These are phyloP conservation scores for Pseudotulostoma volvatum DNA, from an alignment of 495 filamentous ascomycete species.

Conservation along the genomic window DNA sequence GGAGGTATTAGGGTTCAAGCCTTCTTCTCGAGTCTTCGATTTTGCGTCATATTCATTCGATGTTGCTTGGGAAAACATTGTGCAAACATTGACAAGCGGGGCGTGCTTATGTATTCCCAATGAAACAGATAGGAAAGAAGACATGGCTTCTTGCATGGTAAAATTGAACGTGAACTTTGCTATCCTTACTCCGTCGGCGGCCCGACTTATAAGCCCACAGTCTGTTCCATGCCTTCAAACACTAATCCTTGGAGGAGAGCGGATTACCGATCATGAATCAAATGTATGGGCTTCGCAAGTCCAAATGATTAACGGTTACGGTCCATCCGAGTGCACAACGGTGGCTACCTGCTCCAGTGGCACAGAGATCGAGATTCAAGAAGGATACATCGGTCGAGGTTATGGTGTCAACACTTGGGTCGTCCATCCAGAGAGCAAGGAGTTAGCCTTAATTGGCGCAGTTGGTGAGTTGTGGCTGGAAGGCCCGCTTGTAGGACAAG, in stretches of 20 bases:
- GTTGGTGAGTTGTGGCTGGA: conserved; percentile 9
- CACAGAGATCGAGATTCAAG: too few species aligned
- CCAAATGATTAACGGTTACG: conserved; percentile 26
- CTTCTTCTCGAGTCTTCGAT: conserved; percentile 20
- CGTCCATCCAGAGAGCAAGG: too few species aligned
- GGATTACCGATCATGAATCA: conserved; percentile 19
- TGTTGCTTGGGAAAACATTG: conserved; percentile 28
- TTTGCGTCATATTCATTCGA: conserved; percentile 34
- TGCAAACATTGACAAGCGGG: conserved; percentile 25
- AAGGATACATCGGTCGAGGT: conserved; percentile 21
- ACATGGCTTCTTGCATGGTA: conserved; percentile 31
- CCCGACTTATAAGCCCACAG: conserved; percentile 12
- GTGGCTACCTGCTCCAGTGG: too few species aligned
- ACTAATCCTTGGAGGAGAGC: conserved; percentile 26
- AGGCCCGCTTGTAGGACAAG: conserved; percentile 13
- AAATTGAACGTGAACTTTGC: conserved; percentile 30
- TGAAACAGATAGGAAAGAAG: conserved; percentile 32
- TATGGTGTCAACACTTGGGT: conserved; percentile 1
- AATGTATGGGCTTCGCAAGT: conserved; percentile 21
- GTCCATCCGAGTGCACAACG: conserved; percentile 7
- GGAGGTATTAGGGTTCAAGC: conserved; percentile 10
- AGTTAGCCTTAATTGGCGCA: too few species aligned
- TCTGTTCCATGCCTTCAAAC: conserved; percentile 22
- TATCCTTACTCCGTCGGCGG: conserved; percentile 30
- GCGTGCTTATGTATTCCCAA: conserved; percentile 34